These are phyloP conservation scores for Globisporangium acanthophoron DNA, from an alignment of 352 stramenopile species.

Conservation along the genomic window DNA sequence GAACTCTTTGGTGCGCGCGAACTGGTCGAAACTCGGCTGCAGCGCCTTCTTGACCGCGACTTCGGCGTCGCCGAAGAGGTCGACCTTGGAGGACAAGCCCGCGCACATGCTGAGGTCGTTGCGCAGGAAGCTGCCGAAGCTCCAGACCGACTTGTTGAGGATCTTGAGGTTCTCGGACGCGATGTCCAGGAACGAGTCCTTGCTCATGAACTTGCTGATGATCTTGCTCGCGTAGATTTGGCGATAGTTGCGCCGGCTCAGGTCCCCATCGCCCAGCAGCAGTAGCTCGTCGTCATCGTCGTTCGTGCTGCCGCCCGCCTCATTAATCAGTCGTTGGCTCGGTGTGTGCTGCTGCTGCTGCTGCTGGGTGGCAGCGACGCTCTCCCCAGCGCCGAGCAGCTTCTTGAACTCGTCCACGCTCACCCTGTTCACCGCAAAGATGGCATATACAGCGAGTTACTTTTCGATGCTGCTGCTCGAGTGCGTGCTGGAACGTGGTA, in stretches of 20 bases:
- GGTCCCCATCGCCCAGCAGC: conserved; percentile 13
- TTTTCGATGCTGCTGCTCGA: not conserved
- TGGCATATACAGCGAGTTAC: not conserved
- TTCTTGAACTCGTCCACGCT: conserved; percentile 88
- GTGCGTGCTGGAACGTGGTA: too few relatives aligned
- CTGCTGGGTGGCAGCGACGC: not conserved
- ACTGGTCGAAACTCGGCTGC: conserved; percentile 65
- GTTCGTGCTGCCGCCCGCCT: not conserved
- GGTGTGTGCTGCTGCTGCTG: not conserved
- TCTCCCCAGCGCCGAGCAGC: conserved; percentile 25
- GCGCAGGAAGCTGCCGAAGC: conserved; percentile 63
- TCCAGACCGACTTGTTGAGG: conserved; percentile 77
- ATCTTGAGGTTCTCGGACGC: conserved; percentile 69
- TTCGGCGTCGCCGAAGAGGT: conserved; percentile 77
- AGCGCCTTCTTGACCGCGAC: conserved; percentile 61
- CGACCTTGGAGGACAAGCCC: conserved; percentile 60
- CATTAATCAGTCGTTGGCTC: conserved; percentile 8
- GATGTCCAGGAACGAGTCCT: conserved; percentile 79
- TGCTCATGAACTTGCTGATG: conserved; percentile 83
- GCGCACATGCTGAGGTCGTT: conserved; percentile 79
- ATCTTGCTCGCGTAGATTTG: conserved; percentile 81
- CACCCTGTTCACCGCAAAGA: conserved; percentile 23
- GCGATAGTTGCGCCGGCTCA: conserved; percentile 27
- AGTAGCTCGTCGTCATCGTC: conserved; percentile 10
- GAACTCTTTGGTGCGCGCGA: conserved; percentile 52